phyloP scores from a whole-genome alignment of 2,329 filamentous ascomycete species.

The Aureobasidium sp. region DNA sequence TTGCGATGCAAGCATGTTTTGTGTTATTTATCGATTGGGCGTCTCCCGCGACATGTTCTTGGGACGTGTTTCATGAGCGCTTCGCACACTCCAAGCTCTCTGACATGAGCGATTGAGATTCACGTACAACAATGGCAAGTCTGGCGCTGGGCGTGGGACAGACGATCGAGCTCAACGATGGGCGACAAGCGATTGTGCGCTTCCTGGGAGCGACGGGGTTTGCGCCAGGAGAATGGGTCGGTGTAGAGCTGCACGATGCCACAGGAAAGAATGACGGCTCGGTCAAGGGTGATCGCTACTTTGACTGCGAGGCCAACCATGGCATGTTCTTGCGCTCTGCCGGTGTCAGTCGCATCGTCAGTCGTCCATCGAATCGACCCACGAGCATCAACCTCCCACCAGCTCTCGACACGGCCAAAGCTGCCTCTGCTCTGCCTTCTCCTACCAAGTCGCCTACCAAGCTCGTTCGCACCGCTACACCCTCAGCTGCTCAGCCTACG shows the following conservation, averaged over 20 bases:
- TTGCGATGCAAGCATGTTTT: not conserved
- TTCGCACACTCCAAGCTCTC: not conserved
- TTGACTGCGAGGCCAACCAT: slow-evolving; percentile 61
- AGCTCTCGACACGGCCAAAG: not conserved
- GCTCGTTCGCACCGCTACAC: slow-evolving; percentile 53
- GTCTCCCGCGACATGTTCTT: not conserved
- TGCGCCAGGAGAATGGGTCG: slow-evolving; percentile 76
- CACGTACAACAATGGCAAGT: slow-evolving; percentile 24
- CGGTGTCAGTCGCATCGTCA: slow-evolving; percentile 48
- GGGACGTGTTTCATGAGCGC: not conserved
- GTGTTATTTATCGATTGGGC: not conserved
- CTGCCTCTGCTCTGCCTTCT: slow-evolving; percentile 12
- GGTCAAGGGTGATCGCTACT: slow-evolving; percentile 81
- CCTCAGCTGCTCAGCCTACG: slow-evolving; percentile 37
- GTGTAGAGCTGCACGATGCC: slow-evolving; percentile 74
- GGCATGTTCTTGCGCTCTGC: slow-evolving; percentile 81
- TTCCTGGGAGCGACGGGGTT: slow-evolving; percentile 77
- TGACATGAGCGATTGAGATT: not conserved
- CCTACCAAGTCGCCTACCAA: slow-evolving; percentile 76
- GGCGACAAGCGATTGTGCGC: slow-evolving; percentile 66
- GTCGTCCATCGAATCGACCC: not conserved
- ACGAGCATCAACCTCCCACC: not conserved
- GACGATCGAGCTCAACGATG: slow-evolving; percentile 69
- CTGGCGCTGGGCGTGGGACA: slow-evolving; percentile 49
- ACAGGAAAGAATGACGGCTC: slow-evolving; percentile 91